These are phyloP conservation scores for Ricinus communis DNA, from an alignment of 345 rosid species.

Conservation along the genomic window DNA sequence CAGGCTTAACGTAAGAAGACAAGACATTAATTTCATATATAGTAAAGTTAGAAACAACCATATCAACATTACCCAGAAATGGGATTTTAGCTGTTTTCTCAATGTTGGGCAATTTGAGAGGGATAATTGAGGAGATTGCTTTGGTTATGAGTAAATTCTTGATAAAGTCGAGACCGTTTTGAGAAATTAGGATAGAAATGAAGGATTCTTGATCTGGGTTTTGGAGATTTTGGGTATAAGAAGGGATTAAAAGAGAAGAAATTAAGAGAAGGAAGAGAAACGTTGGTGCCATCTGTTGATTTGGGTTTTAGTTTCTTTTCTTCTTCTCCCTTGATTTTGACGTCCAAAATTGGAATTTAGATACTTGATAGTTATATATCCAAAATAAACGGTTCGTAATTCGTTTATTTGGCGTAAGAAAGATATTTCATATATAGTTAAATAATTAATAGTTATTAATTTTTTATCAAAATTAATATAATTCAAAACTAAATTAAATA, in stretches of 20 bases:
- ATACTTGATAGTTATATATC: too few species aligned
- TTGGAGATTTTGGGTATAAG: constrained; percentile 26
- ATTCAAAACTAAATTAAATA: too few species aligned
- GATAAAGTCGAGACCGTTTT: constrained; percentile 80
- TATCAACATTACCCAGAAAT: constrained; percentile 63
- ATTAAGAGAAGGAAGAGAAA: constrained; percentile 29
- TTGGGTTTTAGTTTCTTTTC: too few species aligned
- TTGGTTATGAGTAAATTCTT: constrained; percentile 68
- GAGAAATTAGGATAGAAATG: constrained; percentile 71
- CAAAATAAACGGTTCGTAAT: too few species aligned
- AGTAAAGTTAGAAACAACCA: constrained; percentile 63
- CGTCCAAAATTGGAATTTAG: not conserved
- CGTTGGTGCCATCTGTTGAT: constrained; percentile 4
- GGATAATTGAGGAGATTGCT: constrained; percentile 65
- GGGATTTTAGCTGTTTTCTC: constrained; percentile 58
- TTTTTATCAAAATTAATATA: too few species aligned
- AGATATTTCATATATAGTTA: not conserved
- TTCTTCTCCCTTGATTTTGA: not conserved
- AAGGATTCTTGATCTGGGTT: constrained; percentile 42
- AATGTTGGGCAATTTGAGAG: constrained; percentile 64
- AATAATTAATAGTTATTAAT: too few species aligned
- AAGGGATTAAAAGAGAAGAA: constrained; percentile 27
- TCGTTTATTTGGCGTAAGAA: not conserved
- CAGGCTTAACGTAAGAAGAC: constrained; percentile 67
- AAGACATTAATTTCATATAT: constrained; percentile 65